phyloP scores from a whole-genome alignment of 1,284 basidiomycete genomes.

The Mycena citricolor region DNA sequence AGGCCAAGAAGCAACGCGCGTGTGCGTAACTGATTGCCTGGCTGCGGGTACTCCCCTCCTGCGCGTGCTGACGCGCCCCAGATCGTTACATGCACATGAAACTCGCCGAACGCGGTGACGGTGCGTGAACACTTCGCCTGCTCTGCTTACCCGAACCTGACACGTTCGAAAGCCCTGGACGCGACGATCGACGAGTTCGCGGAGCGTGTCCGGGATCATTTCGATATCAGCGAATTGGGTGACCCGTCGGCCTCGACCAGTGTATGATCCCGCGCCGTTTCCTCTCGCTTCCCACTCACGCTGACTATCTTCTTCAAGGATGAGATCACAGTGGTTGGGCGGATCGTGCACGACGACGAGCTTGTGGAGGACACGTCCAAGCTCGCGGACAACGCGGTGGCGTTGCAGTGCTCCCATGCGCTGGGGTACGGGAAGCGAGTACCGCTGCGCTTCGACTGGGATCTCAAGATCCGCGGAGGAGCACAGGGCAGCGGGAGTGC shows the following conservation, averaged over 20 bases:
- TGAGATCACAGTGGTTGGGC: conserved; percentile 75
- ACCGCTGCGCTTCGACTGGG: conserved; percentile 67
- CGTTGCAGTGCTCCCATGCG: conserved; percentile 80
- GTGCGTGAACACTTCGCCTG: conserved; percentile 42
- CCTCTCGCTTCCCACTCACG: conserved; percentile 61
- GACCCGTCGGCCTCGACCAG: conserved; percentile 77
- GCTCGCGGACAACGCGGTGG: conserved; percentile 71
- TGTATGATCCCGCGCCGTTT: conserved; percentile 40
- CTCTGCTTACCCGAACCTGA: conserved; percentile 41
- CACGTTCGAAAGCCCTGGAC: conserved; percentile 65
- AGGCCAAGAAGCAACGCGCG: conserved; percentile 42
- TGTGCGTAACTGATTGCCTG: conserved; percentile 48
- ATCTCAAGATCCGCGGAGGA: conserved; percentile 67
- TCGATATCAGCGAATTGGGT: conserved; percentile 68
- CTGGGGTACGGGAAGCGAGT: conserved; percentile 73
- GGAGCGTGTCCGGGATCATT: conserved; percentile 68
- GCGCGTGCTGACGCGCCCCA: conserved; percentile 29
- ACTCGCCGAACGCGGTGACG: conserved; percentile 76
- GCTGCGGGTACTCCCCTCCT: conserved; percentile 46
- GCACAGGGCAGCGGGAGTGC: conserved; percentile 64
- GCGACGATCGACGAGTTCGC: conserved; percentile 83
- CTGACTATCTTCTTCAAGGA: conserved; percentile 46
- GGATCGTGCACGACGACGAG: conserved; percentile 77
- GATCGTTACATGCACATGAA: conserved; percentile 96
- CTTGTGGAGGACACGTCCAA: conserved; percentile 53